Evolutionary conservation across 1,284 basidiomycete species (phyloP).

Genomic region (Thelephora terrestris): DNA sequence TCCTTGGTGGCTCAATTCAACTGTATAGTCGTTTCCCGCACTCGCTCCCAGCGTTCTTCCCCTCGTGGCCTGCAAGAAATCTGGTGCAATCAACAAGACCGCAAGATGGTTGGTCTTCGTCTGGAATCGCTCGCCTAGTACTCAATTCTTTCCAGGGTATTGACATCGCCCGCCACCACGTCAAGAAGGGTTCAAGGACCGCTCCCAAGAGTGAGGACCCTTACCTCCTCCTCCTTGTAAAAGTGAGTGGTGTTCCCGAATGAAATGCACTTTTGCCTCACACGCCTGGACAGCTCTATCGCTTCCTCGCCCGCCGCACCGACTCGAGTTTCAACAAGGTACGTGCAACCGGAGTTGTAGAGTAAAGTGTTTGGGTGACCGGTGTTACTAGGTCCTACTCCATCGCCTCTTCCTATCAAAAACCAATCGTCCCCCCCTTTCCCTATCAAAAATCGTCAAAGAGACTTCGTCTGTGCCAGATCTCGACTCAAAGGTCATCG

Average conservation of each 20-base stretch:
- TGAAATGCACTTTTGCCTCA: not conserved
- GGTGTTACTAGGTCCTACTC: conserved; percentile 64
- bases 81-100: too few relatives aligned
- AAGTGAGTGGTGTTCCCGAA: conserved; percentile 45
- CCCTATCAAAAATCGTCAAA: conserved; percentile 83
- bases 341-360: conserved; percentile 5
- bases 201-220: conserved; percentile 99
- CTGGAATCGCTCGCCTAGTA: conserved; percentile 8
- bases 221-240: conserved; percentile 96
- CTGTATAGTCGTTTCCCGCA: too few relatives aligned
- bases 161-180: conserved; percentile 95
- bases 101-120: conserved; percentile 66
- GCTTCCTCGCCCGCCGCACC: conserved; percentile 96
- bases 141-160: conserved; percentile 65
- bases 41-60: too few relatives aligned
- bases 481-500: conserved; percentile 77
- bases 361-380: conserved; percentile 6
- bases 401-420: conserved; percentile 96
- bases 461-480: conserved; percentile 67
- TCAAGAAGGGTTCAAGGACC: conserved; percentile 94
- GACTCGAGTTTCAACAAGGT: conserved; percentile 97
- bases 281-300: conserved; percentile 69
- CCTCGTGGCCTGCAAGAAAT: too few relatives aligned
- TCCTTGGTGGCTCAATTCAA: too few relatives aligned
- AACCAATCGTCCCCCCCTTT: conserved; percentile 95